phyloP scores from a whole-genome alignment of 257 asterid genomes.

The Nicotiana otophora region DNA sequence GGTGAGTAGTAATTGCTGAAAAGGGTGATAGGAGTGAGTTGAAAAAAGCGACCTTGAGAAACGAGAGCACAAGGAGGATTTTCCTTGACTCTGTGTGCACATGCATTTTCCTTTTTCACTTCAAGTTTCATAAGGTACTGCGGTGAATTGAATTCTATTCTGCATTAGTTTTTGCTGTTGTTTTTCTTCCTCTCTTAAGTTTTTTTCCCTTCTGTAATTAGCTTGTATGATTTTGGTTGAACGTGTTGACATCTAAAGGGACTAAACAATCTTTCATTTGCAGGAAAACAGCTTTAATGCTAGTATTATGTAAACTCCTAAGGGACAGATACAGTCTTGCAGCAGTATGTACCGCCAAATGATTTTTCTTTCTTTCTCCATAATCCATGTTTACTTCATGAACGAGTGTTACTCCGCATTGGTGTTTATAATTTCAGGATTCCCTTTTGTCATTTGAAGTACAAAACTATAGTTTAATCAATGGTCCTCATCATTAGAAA shows the following conservation, averaged over 20 bases:
- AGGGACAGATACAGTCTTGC: constrained; percentile 93
- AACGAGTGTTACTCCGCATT: background rate
- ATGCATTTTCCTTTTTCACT: background rate
- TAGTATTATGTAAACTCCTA: constrained; percentile 64
- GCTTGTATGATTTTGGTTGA: background rate
- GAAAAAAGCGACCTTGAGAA: background rate
- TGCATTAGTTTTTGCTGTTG: background rate
- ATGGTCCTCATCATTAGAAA: background rate
- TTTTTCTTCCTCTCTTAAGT: background rate
- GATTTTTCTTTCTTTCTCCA: background rate
- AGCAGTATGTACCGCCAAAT: constrained; percentile 52
- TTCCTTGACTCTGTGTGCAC: background rate
- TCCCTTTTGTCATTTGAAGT: background rate
- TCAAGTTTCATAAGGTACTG: background rate
- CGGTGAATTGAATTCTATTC: background rate
- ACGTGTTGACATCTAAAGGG: background rate
- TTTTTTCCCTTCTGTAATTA: background rate
- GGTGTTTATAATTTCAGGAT: background rate
- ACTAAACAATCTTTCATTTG: constrained; percentile 11
- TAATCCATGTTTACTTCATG: background rate
- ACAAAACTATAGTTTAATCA: background rate
- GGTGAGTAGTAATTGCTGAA: background rate
- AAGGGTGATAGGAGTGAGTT: background rate
- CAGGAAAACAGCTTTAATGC: constrained; percentile 93
- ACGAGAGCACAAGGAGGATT: background rate